Base-by-base conservation (phyloP, 106 monocot species). In the Gastrodia elata region DNA sequence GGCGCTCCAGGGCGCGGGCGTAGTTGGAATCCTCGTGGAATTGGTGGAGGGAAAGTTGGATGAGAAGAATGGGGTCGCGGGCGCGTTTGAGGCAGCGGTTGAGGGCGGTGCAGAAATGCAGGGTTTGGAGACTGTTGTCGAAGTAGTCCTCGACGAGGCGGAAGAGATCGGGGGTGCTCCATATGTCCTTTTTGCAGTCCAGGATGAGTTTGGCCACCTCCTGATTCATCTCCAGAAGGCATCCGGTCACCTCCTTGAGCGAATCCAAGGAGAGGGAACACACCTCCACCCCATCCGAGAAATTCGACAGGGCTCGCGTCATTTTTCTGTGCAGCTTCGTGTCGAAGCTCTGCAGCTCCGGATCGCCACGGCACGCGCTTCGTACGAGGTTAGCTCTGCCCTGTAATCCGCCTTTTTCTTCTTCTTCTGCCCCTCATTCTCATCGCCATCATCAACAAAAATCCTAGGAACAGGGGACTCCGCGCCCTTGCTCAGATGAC, bases 141-240 rank as follows among this genome's bases (percentile, higher is more conserved):
- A 85, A 81, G 85, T 89, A 85, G 14, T 89, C 78, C 36, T 77
- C 65, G 10, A 89, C 85, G 25, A 89, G 56, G 26, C 57, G 70
- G 16, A 78, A 80, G 40, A 89, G 80, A 7, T 80, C 77, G 14
- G 74, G 71, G 65, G 76, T 79, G 11, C 75, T 73, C 74, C 83
- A 80, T n/a, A 81, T 61, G 58, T 89, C 85, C 38, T 73, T 56
- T 70, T 78, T 77, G 70, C 69, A 80, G 25, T 80, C 65, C 36
- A 83, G 75, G 71, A 85, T 72, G 74, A 81, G 22, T 36, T 76
- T 77, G 77, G 80, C 76, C 34, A 68, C 80, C 10, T 88, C 79
- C 26, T 39, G 76, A 80, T 82, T 82, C 39, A 43, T 79, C 59
- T 88, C 82, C 20, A 81, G 68, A 18, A 88, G 75, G 70, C 72